These are phyloP conservation scores for Pholiota microspora DNA, from an alignment of 768 basidiomycete genomes.

Conservation along the genomic window DNA sequence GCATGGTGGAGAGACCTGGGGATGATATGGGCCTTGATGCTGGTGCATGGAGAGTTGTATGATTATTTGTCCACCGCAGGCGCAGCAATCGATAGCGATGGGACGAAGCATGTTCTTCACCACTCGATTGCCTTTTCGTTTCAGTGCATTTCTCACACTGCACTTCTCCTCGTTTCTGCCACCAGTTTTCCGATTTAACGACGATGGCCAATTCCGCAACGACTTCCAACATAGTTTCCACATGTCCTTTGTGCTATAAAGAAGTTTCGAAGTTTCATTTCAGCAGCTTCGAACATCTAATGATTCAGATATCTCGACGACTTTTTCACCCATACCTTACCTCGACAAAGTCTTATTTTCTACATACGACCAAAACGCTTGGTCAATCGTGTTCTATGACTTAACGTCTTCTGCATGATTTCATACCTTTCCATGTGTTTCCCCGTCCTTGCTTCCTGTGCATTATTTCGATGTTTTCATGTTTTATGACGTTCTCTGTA, in stretches of 20 bases:
- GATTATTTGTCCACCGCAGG: neutral
- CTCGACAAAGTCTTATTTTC: neutral
- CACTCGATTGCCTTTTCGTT: neutral
- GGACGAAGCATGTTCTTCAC: neutral
- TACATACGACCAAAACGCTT: neutral
- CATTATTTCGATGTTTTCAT: neutral
- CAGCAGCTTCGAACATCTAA: neutral
- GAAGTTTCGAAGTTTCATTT: neutral
- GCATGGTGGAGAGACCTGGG: constrained; percentile 22
- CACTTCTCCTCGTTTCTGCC: neutral
- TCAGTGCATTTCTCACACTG: neutral
- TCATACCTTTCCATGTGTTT: neutral
- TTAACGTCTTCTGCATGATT: constrained; percentile 4
- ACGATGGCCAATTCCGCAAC: neutral
- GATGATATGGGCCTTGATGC: constrained; percentile 19
- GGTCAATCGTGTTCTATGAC: neutral
- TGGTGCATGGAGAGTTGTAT: constrained; percentile 8
- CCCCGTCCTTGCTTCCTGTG: neutral
- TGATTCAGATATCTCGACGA: neutral
- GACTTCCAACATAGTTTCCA: neutral
- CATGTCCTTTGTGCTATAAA: neutral
- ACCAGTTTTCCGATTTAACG: constrained; percentile 1
- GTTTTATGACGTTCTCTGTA: constrained; percentile 2
- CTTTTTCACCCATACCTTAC: neutral
- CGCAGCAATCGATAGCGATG: neutral